These are phyloP conservation scores for Trichoderma harzianum DNA, from an alignment of 2,329 filamentous ascomycete species.

Conservation along the genomic window DNA sequence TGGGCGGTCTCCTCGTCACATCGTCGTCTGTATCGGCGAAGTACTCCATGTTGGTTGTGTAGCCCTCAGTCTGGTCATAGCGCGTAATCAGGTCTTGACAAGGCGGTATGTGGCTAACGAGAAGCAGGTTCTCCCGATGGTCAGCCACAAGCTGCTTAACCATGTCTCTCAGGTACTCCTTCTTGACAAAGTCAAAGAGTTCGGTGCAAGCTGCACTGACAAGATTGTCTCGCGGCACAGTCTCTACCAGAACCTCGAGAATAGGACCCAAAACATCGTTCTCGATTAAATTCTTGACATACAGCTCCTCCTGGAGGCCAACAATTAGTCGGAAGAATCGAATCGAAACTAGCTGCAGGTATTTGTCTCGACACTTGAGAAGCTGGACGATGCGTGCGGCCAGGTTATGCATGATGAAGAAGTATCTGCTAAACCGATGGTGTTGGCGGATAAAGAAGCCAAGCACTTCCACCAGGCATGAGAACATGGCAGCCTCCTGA, in stretches of 20 bases:
- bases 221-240: constrained; percentile 88
- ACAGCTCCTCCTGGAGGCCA: constrained; percentile 84
- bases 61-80: constrained; percentile 76
- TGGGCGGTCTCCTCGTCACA: constrained; percentile 42
- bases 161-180: constrained; percentile 75
- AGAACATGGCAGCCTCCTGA: constrained; percentile 85
- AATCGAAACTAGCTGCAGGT: constrained; percentile 84
- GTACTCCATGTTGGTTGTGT: constrained; percentile 63
- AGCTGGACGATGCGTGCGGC: constrained; percentile 78
- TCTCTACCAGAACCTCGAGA: constrained; percentile 76
- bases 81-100: constrained; percentile 73
- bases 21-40: constrained; percentile 69
- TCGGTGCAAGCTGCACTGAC: constrained; percentile 92
- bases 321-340: constrained; percentile 91
- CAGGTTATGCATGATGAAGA: constrained; percentile 77
- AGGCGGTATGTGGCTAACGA: constrained; percentile 78
- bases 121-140: constrained; percentile 72
- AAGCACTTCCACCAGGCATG: constrained; percentile 86
- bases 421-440: constrained; percentile 79
- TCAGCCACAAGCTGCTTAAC: constrained; percentile 81
- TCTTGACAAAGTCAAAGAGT: constrained; percentile 86
- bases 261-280: constrained; percentile 81
- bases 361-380: constrained; percentile 80
- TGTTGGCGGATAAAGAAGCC: constrained; percentile 94
- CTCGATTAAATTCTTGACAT: constrained; percentile 78